Base-by-base conservation (phyloP, 306 rosid genomes). In the Pyrus betulifolia region DNA sequence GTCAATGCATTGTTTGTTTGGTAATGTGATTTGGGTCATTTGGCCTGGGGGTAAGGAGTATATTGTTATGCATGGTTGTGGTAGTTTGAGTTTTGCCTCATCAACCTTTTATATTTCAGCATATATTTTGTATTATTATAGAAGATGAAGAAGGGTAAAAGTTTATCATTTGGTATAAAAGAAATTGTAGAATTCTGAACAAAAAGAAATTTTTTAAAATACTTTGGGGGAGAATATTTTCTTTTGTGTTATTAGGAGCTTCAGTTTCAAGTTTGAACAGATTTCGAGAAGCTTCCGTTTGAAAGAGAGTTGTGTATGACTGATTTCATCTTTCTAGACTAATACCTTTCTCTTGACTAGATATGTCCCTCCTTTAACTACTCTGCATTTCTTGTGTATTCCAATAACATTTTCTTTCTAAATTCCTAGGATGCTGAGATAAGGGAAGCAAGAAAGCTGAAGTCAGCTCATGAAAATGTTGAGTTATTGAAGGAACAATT, bases 391-490 rank as follows among this genome's bases (percentile, higher is more conserved):
- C 62, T 22, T 42, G 45, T 42, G 11, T 42, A 42, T 42, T 42
- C 9, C 62, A 57, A 57, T 57, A 57, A n/a, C 15, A 4, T 60
- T 60, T 60, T 60, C 19, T 52, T n/a, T 52, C 46, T 4, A 14
- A 52, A 30, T 52, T 17, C 68, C 61, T 82, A 95, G 98, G 98
- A 95, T 79, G 82, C 96, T 81, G 98, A 92, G 83, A 97, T 92
- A 74, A 92, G 88, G 86, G 97, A 88, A 89, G 97, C 98, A 52
- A 87, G 89, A 80, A 95, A 89, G 86, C 82, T 95, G 78, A 95
- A 80, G 87, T 88, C 89, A 54, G 89, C 90, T 74, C 90, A 85
- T 68, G 96, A 93, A 77, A 84, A 86, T 71, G 57, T 89, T 81
- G 94, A 83, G 71, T 83, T 95, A 79, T 84, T 95, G 84, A 89